Evolutionary conservation across 257 asterid genomes (phyloP).

Genomic region (Pogostemon cablin): DNA sequence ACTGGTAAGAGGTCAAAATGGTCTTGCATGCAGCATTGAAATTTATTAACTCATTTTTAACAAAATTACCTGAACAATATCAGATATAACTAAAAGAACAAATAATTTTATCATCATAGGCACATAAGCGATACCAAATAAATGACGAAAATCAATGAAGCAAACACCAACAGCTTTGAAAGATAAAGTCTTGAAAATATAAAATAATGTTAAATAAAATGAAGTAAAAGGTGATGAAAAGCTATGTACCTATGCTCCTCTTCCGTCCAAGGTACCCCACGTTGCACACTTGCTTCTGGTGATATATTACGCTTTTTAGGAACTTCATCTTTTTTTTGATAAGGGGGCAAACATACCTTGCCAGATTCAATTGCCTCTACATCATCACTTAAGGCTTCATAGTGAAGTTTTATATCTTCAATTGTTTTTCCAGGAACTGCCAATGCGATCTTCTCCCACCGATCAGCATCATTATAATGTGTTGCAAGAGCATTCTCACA

Average conservation of each 20-base stretch:
- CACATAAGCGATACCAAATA: neutral
- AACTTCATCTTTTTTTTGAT: too few species aligned
- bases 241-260: neutral
- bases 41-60: too few species aligned
- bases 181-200: neutral
- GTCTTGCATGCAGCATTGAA: too few species aligned
- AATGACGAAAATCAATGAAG: neutral
- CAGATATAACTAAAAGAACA: neutral
- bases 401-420: slow-evolving; percentile 47
- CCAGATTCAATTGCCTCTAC: slow-evolving; percentile 45
- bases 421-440: slow-evolving; percentile 47
- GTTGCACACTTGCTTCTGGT: neutral
- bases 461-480: slow-evolving; percentile 28
- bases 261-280: neutral
- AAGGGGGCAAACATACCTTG: neutral
- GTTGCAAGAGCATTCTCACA: slow-evolving; percentile 47
- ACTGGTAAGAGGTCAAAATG: too few species aligned
- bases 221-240: neutral
- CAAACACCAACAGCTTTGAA: neutral
- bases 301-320: too few species aligned
- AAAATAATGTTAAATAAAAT: neutral
- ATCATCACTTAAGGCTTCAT: slow-evolving; percentile 37
- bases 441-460: slow-evolving; percentile 39
- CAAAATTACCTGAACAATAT: too few species aligned
- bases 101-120: neutral